phyloP scores from a whole-genome alignment of 2,329 filamentous ascomycete genomes.

The Hypoxylon sp. region DNA sequence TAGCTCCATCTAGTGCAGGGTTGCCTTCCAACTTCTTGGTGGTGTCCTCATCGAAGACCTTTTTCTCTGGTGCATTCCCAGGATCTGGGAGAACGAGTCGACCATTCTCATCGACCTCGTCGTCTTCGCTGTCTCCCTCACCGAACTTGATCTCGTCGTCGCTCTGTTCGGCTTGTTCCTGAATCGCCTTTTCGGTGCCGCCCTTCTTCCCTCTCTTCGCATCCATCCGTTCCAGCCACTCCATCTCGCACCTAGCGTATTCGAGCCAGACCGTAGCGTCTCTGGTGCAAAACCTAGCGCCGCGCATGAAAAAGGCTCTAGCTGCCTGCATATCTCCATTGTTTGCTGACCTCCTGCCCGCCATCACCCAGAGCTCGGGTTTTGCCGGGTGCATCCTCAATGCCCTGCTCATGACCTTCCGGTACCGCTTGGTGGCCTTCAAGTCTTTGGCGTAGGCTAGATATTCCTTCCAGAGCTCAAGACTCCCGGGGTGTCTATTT shows the following conservation, averaged over 20 bases:
- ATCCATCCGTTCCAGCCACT: slow-evolving; percentile 87
- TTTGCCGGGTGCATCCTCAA: slow-evolving; percentile 89
- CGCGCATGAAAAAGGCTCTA: slow-evolving; percentile 87
- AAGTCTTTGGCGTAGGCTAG: slow-evolving; percentile 82
- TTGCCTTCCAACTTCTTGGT: slow-evolving; percentile 74
- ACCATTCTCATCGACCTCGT: slow-evolving; percentile 59
- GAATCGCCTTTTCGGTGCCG: slow-evolving; percentile 62
- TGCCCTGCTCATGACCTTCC: slow-evolving; percentile 75
- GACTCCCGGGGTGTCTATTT: slow-evolving; percentile 84
- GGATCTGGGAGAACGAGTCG: slow-evolving; percentile 62
- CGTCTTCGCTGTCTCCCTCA: slow-evolving; percentile 63
- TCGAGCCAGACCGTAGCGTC: slow-evolving; percentile 85
- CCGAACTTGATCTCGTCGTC: slow-evolving; percentile 62
- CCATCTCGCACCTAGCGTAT: slow-evolving; percentile 92
- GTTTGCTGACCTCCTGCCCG: slow-evolving; percentile 81
- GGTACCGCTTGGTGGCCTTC: slow-evolving; percentile 76
- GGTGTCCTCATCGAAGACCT: slow-evolving; percentile 63
- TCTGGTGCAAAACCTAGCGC: slow-evolving; percentile 87
- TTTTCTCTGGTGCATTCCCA: slow-evolving; percentile 58
- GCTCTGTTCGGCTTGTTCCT: slow-evolving; percentile 68
- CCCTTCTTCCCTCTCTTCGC: slow-evolving; percentile 71
- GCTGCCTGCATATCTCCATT: slow-evolving; percentile 91
- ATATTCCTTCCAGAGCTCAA: slow-evolving; percentile 90
- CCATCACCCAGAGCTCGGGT: slow-evolving; percentile 87
- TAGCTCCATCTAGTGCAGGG: slow-evolving; percentile 91